A percentile compares a stretch with the other conserved stretches of the same genome.
phyloP scores from a whole-genome alignment of 2,329 filamentous ascomycete genomes.

The Diatrype stigma region DNA sequence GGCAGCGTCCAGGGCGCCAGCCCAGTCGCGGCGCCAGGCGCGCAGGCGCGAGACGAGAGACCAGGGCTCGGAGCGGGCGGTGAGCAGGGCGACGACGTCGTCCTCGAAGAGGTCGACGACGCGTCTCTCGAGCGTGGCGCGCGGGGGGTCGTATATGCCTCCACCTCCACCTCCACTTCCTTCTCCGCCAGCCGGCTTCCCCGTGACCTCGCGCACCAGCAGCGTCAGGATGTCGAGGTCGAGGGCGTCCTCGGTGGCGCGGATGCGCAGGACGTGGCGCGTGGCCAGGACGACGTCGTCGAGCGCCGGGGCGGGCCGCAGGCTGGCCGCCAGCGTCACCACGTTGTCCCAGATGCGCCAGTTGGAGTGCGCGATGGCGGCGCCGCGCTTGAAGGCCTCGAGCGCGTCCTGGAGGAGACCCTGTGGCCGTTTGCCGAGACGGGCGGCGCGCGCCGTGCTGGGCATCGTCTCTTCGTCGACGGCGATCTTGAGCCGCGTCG shows the following conservation, averaged over 20 bases:
- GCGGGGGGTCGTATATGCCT: constrained; percentile 38
- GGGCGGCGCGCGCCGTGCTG: constrained; percentile 27
- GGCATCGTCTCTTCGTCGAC: constrained; percentile 15
- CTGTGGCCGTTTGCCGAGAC: constrained; percentile 44
- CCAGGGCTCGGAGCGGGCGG: constrained; percentile 73
- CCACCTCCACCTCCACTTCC: constrained; percentile 22
- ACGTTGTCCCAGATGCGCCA: constrained; percentile 97
- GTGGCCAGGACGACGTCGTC: constrained; percentile 73
- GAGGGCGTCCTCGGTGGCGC: constrained; percentile 72
- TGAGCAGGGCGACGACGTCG: constrained; percentile 77
- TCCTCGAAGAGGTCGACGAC: constrained; percentile 71
- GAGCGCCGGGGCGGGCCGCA: constrained; percentile 66
- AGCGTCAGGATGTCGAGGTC: constrained; percentile 69
- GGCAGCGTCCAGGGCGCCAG: constrained; percentile 72
- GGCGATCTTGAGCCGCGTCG: constrained; percentile 3
- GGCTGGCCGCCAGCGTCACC: constrained; percentile 76
- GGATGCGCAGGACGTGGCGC: constrained; percentile 70
- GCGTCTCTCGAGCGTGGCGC: constrained; percentile 58
- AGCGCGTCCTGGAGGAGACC: constrained; percentile 71
- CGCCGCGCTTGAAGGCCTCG: constrained; percentile 80
- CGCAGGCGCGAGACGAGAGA: constrained; percentile 66
- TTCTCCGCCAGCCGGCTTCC: constrained; percentile 24
- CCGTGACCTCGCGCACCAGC: constrained; percentile 65
- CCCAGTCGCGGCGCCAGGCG: constrained; percentile 67
- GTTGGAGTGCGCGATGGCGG: constrained; percentile 76